Evolutionary conservation across 208 protist genomes (phyloP).

Genomic region (Spongospora subterranea): DNA sequence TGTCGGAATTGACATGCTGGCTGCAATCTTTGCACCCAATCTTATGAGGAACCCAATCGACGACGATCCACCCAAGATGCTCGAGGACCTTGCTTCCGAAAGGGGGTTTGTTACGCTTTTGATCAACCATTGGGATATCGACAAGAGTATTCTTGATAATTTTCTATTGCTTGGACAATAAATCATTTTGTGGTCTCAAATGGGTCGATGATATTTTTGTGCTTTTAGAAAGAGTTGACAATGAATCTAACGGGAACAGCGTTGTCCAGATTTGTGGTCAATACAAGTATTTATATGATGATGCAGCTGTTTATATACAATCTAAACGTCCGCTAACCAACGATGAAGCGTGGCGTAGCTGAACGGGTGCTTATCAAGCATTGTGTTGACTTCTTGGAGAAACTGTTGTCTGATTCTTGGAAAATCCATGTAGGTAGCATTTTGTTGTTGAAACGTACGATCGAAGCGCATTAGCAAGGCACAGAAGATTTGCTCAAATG

Average conservation of each 20-base stretch:
- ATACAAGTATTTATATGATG: too few species aligned
- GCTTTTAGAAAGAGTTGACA: neutral
- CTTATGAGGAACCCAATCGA: slow-evolving; percentile 1
- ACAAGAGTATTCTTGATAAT: neutral
- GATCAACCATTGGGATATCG: slow-evolving; percentile 7
- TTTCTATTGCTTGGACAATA: neutral
- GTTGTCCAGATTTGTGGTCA: too few species aligned
- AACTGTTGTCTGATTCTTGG: neutral
- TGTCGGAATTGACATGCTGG: neutral
- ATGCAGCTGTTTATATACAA: neutral
- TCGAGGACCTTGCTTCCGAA: neutral
- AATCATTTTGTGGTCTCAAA: neutral
- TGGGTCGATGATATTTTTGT: neutral
- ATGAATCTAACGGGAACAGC: too few species aligned
- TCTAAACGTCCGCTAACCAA: slow-evolving; percentile 41
- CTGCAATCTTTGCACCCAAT: neutral
- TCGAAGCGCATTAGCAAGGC: slow-evolving; percentile 48
- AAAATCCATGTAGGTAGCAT: slow-evolving; percentile 36
- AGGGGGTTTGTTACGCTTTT: neutral
- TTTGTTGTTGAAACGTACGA: neutral
- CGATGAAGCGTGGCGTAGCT: slow-evolving; percentile 33
- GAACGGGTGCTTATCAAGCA: slow-evolving; percentile 45
- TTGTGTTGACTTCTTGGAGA: slow-evolving; percentile 14
- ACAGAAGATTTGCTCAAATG: slow-evolving; percentile 55
- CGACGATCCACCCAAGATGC: neutral